A percentile compares a stretch with the other conserved stretches of the same genome.
phyloP scores from a whole-genome alignment of 2,329 filamentous ascomycete genomes.

The Aureobasidium sp. region DNA sequence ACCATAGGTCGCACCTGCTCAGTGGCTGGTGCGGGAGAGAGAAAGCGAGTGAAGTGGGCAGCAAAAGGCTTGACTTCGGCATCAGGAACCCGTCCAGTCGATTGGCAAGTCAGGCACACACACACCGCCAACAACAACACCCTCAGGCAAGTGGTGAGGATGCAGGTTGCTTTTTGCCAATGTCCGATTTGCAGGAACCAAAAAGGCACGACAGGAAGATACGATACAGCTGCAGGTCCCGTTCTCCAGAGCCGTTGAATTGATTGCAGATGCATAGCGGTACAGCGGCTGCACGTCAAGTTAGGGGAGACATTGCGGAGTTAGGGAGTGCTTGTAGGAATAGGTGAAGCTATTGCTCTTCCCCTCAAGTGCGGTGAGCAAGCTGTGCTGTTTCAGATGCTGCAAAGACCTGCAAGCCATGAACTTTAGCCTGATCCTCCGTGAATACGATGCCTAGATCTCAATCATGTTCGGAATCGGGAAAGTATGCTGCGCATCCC shows the following conservation, averaged over 20 bases:
- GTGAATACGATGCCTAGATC: neutral
- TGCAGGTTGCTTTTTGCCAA: neutral
- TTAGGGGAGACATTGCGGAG: neutral
- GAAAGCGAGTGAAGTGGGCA: neutral
- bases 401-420: conserved; percentile 2
- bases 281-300: conserved; percentile 9
- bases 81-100: conserved; percentile 14
- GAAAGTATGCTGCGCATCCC: neutral
- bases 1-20: neutral
- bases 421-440: neutral
- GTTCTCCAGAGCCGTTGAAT: conserved; percentile 2
- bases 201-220: neutral
- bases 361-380: conserved; percentile 13
- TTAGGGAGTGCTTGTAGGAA: neutral
- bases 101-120: conserved; percentile 5
- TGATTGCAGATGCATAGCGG: conserved; percentile 5
- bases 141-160: neutral
- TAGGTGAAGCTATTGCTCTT: neutral
- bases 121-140: neutral
- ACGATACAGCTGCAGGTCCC: conserved; percentile 10
- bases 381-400: conserved; percentile 8
- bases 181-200: conserved; percentile 8
- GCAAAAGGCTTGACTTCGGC: conserved; percentile 4
- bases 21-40: conserved; percentile 9
- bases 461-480: neutral